phyloP scores from a whole-genome alignment of 2,329 filamentous ascomycete genomes.

The Trichophyton benhamiae region DNA sequence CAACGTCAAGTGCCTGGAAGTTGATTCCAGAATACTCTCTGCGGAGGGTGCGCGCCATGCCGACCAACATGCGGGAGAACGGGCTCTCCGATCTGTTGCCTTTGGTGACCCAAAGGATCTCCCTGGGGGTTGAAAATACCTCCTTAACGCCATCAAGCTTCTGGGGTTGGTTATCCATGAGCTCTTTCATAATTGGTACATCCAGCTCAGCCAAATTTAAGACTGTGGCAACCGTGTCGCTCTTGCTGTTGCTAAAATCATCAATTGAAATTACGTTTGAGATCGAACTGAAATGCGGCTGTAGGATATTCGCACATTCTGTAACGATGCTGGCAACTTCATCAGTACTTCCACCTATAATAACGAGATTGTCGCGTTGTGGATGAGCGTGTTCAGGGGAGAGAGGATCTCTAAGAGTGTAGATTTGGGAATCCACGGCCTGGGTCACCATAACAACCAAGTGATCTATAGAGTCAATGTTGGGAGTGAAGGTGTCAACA shows the following conservation, averaged over 20 bases:
- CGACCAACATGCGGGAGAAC: not conserved
- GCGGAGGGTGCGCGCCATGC: not conserved
- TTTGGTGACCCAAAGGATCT: not conserved
- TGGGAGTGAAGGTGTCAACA: constrained; percentile 7
- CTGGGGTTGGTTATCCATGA: not conserved
- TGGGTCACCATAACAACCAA: not conserved
- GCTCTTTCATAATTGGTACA: constrained; percentile 1
- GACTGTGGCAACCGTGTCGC: not conserved
- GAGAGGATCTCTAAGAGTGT: not conserved
- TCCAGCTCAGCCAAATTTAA: not conserved
- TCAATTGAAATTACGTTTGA: not conserved
- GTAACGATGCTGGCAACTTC: not conserved
- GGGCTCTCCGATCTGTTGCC: not conserved
- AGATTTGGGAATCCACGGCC: not conserved
- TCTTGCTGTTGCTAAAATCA: not conserved
- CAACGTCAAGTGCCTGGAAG: not conserved
- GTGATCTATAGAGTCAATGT: not conserved
- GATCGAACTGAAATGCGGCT: not conserved
- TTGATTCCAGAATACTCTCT: not conserved
- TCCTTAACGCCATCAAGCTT: not conserved
- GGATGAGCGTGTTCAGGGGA: not conserved
- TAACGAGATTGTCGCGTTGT: not conserved
- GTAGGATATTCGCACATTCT: not conserved
- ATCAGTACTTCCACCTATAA: not conserved
- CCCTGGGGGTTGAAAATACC: not conserved